Evolutionary conservation across 2,329 filamentous ascomycete species (phyloP), one percentile per base, ranked within the genome.

Genomic region (Fusarium anguioides): DNA sequence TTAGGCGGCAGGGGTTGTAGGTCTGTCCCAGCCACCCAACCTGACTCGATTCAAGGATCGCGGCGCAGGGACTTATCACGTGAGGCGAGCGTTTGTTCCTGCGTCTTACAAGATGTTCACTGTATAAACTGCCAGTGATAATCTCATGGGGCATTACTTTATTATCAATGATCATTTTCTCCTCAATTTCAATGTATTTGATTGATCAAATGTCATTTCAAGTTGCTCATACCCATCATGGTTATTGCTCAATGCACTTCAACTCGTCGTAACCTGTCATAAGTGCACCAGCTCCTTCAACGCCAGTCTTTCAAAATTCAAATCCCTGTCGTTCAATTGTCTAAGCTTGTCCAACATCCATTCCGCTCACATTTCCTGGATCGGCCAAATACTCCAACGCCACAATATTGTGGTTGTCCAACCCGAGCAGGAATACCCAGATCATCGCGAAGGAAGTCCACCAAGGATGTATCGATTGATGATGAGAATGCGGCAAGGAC

Each of bases 401-500:
- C 65, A 18, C 71, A 72, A 44, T 62, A 74, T 31, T 68, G 66
- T 33, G 68, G 46, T 37, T 72, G 48, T 27, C 71, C 72, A 45
- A 71, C 63, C 11, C 59, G 55, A 6, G 71, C 69, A 17, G 72
- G 71, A 57, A 74, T 70, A 8, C 69, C 69, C 15, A 75, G 45
- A 49, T 77, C 74, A 26, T 69, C 62, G 35, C 72, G 68, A 62
- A 89, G 72, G 74, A 83, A 89, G 58, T 86, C 83, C 36, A 80
- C 78, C 74, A 89, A 83, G 4, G 83, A 83, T 8, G 76, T 81
- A 64, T 88, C 84, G 18, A 90, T 83, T 52, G 86, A 89, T 31
- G 82, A 82, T 27, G 86, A 89, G 65, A 90, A 86, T 23, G 86
- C 83, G 4, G 87, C 83, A 72, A 85, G 88, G 61, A 87, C 81